Evolutionary conservation across 208 protist species (phyloP), one percentile per base, ranked within the genome.

Genomic region (Phytomonas sp.): DNA sequence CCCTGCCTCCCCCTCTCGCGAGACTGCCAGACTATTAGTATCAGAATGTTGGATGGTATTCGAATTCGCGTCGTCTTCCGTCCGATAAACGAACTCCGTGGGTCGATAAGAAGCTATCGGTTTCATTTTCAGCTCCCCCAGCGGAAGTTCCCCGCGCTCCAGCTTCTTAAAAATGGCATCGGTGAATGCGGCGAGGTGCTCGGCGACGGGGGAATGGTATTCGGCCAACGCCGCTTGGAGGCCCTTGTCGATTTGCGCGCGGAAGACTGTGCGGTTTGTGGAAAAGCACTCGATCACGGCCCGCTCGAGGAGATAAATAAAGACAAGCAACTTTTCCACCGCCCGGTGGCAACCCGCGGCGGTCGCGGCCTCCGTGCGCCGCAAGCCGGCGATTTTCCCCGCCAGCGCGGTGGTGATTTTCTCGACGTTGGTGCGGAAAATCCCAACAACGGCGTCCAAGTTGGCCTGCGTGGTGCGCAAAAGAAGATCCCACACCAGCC

Each of bases 131-230:
- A 8, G 34, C 34, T 8, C 34, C 8, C 8, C 60, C 29, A 75
- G 42, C 34, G 74, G 76, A 14, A 79, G 69, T 60, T 72, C 76
- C 5, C 75, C 78, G 64, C 49, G 59, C 60, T 80, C 82, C 16
- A 87, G 80, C 29, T 79, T 69, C 69, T 76, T 77, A 64, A 99
- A 74, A 40, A 93, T 86, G 2, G 67, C 76, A 70, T 99, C 97
- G 19, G 97, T 64, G 71, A 91, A 98, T 59, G 83, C 84, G 12
- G 91, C 93, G 29, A 99, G 88, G 60, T 98, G 83, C 75, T 98
- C 90, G 32, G 92, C 89, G 29, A 97, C 89, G 73, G 87, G 81
- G 56, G 89, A 88, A 31, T 83, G 77, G n/a, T 92, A 73, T 26
- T 78, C 67, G 42, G 93, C 93, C 30, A 99, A 76, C 52, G 95